Percentiles rank a stretch among this genome's conserved stretches.
phyloP scores from a whole-genome alignment of 1,139 yeast species.

The Casaregolazyma lundiana region DNA sequence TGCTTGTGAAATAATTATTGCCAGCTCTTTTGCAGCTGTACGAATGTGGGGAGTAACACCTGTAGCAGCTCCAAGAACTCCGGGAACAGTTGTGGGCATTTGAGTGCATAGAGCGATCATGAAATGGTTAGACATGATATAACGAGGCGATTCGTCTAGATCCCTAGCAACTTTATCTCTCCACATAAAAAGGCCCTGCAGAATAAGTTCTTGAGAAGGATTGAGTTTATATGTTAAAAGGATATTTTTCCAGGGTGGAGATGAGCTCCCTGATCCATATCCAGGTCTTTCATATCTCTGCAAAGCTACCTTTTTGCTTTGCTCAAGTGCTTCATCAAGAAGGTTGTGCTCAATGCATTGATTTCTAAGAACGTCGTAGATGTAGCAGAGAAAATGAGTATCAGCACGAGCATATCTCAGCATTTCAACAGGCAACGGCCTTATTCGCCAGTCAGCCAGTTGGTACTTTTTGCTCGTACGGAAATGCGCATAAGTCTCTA shows the following conservation, averaged over 20 bases:
- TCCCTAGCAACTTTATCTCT: constrained; percentile 70
- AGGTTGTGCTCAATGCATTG: constrained; percentile 50
- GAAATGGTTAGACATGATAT: constrained; percentile 76
- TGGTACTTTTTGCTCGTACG: constrained; percentile 93
- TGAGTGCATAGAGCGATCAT: constrained; percentile 57
- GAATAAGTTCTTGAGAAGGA: constrained; percentile 48
- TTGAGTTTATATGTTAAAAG: constrained; percentile 66
- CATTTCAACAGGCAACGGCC: constrained; percentile 81
- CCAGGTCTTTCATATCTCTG: constrained; percentile 64
- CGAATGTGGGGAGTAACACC: constrained; percentile 55
- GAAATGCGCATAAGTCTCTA: constrained; percentile 77
- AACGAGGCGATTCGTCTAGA: constrained; percentile 81
- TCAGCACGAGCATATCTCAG: constrained; percentile 88
- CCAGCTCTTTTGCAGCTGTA: constrained; percentile 51
- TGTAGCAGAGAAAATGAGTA: constrained; percentile 82
- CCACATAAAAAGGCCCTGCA: constrained; percentile 71
- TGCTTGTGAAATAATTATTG: constrained; percentile 43
- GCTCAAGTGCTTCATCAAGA: constrained; percentile 60
- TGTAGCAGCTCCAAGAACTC: constrained; percentile 51
- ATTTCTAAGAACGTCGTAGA: constrained; percentile 71
- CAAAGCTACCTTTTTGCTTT: constrained; percentile 75
- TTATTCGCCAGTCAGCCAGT: constrained; percentile 91
- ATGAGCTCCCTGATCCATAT: constrained; percentile 24
- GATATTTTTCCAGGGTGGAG: constrained; percentile 34
- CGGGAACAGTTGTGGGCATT: constrained; percentile 54